Base-by-base conservation (phyloP, 2,329 filamentous ascomycete genomes). In the Paecilomyces variotii region DNA sequence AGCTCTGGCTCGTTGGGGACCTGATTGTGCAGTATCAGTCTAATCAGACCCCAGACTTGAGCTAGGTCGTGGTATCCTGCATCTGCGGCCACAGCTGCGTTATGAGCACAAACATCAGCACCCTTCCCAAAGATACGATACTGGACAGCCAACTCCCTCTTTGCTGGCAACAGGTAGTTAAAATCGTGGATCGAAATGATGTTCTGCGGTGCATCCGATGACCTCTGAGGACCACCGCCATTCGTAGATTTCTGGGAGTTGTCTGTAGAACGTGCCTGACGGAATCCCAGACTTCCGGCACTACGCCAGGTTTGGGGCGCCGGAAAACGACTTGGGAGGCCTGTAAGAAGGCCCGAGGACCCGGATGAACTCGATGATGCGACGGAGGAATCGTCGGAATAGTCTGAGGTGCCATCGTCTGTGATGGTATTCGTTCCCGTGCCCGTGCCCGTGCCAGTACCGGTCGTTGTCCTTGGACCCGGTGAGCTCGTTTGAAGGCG, bases 41-140 rank as follows among this genome's bases (percentile, higher is more conserved):
- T 87, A 57, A 91, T 80, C 63, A 97, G 87, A 54, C 84, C 84
- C 94, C 94, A 99, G 5, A 96, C 84, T 64, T 91, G 85, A 27
- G 88, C 87, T 30, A 95, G 75, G 62, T 96, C 90, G 12, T 79
- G 72, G 62, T 85, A 83, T 3, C 87, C 89, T 64, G 88, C 82
- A 62, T 84, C 86, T 64, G 85, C 81, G 7, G 93, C 92, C 53
- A 95, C 85, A 1, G 77, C 76, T 7, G 91, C 90, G 71, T 99
- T 99, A 67, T 95, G 88, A 52, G 84, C 80, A 72, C 93, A 97
- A 2, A 96, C 85, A 39, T 88, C 83, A n/a, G 86, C 83, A 0
- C 89, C 88, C 61, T 91, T 86, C 2, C 91, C 91, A 70, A 94
- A 92, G 12, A 97, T 88, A 26, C 82, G 83, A 73, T 97, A 99